These are phyloP conservation scores for Acanthamoeba triangularis DNA, from an alignment of 208 protist genomes.

Conservation along the genomic window DNA sequence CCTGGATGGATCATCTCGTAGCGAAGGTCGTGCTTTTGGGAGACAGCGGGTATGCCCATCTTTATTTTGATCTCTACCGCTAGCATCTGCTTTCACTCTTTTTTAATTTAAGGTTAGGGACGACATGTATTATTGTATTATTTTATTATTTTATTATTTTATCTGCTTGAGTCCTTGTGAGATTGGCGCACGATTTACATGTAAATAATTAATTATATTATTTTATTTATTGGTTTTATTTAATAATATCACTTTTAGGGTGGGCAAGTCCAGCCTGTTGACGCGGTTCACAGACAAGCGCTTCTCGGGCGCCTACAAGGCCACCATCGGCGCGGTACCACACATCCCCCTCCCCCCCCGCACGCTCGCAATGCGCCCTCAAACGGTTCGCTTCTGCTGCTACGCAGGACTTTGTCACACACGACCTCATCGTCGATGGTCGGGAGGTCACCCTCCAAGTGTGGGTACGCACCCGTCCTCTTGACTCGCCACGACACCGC, in stretches of 20 bases:
- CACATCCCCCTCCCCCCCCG: too few relatives aligned
- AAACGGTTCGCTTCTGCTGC: background rate
- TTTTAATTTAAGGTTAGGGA: constrained; percentile 11
- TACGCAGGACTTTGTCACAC: constrained; percentile 7
- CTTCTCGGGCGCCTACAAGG: constrained; percentile 42
- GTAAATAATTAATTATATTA: background rate
- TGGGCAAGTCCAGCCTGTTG: constrained; percentile 77
- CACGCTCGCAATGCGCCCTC: background rate
- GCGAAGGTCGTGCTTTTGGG: constrained; percentile 79
- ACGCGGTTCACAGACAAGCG: constrained; percentile 73
- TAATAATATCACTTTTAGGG: background rate
- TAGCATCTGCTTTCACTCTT: background rate
- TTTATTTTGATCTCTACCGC: background rate
- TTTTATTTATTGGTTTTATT: background rate
- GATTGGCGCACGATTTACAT: too few relatives aligned
- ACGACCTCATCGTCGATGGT: constrained; percentile 12
- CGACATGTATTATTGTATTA: background rate
- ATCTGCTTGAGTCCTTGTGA: too few relatives aligned
- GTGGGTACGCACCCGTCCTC: constrained; percentile 56
- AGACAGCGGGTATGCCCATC: constrained; percentile 64
- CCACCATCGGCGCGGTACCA: constrained; percentile 82
- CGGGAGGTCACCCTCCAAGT: constrained; percentile 75
- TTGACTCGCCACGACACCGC: too few relatives aligned
- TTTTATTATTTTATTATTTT: background rate
- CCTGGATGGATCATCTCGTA: constrained; percentile 9